Conservation (phyloP, 805 yeast species). For the Zygotorulaspora danielsina region DNA sequence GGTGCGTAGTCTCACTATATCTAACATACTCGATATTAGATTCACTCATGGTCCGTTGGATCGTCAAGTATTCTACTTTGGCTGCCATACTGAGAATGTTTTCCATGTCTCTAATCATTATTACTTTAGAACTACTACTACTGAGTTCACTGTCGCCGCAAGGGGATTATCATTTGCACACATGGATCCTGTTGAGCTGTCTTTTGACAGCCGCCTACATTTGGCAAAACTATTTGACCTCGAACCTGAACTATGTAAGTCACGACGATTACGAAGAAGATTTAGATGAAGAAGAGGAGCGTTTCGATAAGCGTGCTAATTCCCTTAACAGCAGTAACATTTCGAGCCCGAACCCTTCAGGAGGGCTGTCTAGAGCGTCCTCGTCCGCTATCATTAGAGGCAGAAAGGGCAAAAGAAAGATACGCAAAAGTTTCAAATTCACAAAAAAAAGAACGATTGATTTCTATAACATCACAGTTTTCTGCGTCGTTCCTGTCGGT, state of each 20-base stretch:
- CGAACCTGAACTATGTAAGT: conserved; percentile 50
- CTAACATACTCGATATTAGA: conserved; percentile 79
- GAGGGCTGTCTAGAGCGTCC: conserved; percentile 2
- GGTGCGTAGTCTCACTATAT: conserved; percentile 89
- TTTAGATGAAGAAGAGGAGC: conserved; percentile 10
- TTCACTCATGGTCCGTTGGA: conserved; percentile 90
- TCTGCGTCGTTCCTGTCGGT: conserved; percentile 98
- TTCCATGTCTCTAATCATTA: conserved; percentile 70
- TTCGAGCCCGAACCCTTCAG: conserved; percentile 5
- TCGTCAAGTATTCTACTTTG: conserved; percentile 78
- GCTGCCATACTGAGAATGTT: conserved; percentile 87
- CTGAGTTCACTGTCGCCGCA: conserved; percentile 67
- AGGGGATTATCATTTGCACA: conserved; percentile 70
- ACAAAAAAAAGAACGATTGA: conserved; percentile 61
- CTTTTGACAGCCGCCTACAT: conserved; percentile 75
- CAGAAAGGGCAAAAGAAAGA: conserved; percentile 33
- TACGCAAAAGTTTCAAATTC: conserved; percentile 28
- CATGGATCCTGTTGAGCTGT: conserved; percentile 90
- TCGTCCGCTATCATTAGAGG: conserved; percentile 3
- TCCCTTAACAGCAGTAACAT: conserved; percentile 1
- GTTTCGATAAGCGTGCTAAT: conserved; percentile 1
- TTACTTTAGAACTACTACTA: conserved; percentile 65
- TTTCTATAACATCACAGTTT: conserved; percentile 82
- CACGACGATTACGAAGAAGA: conserved; percentile 13
- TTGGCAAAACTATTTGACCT: conserved; percentile 82